phyloP scores from a whole-genome alignment of 352 stramenopile genomes.

The Globisporangium abappressorium region DNA sequence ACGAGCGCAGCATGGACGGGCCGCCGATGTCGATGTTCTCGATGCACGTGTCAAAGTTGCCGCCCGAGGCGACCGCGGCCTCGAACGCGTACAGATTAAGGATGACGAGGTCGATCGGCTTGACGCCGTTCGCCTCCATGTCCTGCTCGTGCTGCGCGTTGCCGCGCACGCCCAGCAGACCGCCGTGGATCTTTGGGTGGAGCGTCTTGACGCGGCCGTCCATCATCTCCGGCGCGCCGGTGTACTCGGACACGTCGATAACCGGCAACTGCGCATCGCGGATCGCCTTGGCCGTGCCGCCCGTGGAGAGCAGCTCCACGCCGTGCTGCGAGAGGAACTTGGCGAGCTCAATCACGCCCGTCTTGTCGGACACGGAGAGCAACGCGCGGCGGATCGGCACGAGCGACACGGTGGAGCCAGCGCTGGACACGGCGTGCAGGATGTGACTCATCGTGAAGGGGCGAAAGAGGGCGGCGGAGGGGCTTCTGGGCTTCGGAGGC shows the following conservation, averaged over 20 bases:
- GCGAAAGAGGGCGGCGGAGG: not conserved
- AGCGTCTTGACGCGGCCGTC: conserved; percentile 99
- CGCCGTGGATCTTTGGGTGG: conserved; percentile 99
- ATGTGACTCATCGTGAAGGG: conserved; percentile 67
- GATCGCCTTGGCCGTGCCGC: conserved; percentile 96
- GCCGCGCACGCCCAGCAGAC: conserved; percentile 96
- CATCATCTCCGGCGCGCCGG: conserved; percentile 97
- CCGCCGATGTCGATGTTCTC: conserved; percentile 99
- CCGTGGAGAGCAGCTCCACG: conserved; percentile 98
- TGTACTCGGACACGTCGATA: conserved; percentile 98
- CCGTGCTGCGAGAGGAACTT: conserved; percentile 90
- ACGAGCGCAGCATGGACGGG: conserved; percentile 98
- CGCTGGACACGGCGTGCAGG: conserved; percentile 70
- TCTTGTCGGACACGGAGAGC: conserved; percentile 99
- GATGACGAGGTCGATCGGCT: conserved; percentile 99
- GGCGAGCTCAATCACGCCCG: conserved; percentile 96
- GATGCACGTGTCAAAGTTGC: conserved; percentile 98
- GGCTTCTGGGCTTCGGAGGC: conserved; percentile 4
- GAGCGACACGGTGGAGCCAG: conserved; percentile 54
- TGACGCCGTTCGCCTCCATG: conserved; percentile 95
- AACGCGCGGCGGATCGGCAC: conserved; percentile 95
- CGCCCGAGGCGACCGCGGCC: conserved; percentile 90
- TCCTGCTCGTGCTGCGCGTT: conserved; percentile 96
- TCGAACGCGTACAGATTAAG: conserved; percentile 99
- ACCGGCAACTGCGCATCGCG: conserved; percentile 93